phyloP scores from a whole-genome alignment of 2,329 filamentous ascomycete species.

The Colletotrichum sp. region DNA sequence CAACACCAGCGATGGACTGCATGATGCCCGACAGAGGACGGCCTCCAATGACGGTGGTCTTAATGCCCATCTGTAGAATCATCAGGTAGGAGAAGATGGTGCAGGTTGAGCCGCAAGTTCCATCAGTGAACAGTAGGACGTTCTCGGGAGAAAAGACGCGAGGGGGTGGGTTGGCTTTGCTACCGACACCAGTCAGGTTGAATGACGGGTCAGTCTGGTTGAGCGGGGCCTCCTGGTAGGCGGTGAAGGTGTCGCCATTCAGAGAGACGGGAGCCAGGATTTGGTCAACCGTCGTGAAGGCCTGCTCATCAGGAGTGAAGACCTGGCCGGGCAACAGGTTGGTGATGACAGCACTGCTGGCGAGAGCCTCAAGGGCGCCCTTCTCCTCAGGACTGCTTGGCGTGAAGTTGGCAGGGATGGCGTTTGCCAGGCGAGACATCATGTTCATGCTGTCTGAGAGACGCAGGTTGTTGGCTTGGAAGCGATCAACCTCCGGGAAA shows the following conservation, averaged over 20 bases:
- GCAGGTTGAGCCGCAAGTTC: slow-evolving; percentile 60
- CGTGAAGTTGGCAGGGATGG: slow-evolving; percentile 31
- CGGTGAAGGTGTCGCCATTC: slow-evolving; percentile 54
- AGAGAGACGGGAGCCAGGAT: slow-evolving; percentile 37
- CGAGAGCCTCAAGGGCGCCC: slow-evolving; percentile 49
- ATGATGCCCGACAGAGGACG: slow-evolving; percentile 46
- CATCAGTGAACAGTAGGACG: slow-evolving; percentile 58
- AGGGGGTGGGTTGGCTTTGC: slow-evolving; percentile 41
- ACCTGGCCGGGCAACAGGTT: slow-evolving; percentile 53
- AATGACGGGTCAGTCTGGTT: slow-evolving; percentile 36
- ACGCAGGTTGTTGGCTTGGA: slow-evolving; percentile 55
- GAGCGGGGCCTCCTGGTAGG: slow-evolving; percentile 46
- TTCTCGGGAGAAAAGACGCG: slow-evolving; percentile 57
- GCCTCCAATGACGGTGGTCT: slow-evolving; percentile 54
- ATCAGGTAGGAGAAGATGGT: slow-evolving; percentile 60
- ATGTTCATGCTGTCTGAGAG: slow-evolving; percentile 50
- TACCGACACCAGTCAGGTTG: slow-evolving; percentile 47
- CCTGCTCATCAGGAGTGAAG: slow-evolving; percentile 43
- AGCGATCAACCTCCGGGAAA: slow-evolving; percentile 55
- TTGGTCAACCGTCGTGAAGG: slow-evolving; percentile 31
- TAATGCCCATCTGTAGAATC: slow-evolving; percentile 51
- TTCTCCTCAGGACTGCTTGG: slow-evolving; percentile 40
- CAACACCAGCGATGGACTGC: slow-evolving; percentile 54
- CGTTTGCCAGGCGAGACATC: slow-evolving; percentile 42
- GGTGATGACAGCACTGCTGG: slow-evolving; percentile 46